Conservation (phyloP, 192 early-diverging fungal genomes). For the Rhizoclosmatium globosum region DNA sequence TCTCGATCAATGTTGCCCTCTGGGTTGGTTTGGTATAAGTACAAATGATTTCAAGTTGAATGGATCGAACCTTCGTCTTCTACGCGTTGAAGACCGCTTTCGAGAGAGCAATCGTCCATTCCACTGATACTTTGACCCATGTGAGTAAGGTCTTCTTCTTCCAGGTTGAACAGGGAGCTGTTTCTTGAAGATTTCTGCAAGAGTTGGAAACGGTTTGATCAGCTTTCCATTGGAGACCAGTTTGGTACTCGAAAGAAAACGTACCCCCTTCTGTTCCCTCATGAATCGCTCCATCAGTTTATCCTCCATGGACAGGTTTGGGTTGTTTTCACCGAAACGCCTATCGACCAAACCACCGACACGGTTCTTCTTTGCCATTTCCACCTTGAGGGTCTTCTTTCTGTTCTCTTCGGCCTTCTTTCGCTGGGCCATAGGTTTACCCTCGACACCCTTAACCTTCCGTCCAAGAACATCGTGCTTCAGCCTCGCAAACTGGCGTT, state of each 20-base stretch:
- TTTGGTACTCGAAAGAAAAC: slow-evolving; percentile 40
- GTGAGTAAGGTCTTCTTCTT: slow-evolving; percentile 87
- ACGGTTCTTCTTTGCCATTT: slow-evolving; percentile 75
- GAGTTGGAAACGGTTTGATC: neutral
- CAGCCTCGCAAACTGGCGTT: slow-evolving; percentile 77
- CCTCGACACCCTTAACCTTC: slow-evolving; percentile 80
- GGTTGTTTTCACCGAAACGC: slow-evolving; percentile 93
- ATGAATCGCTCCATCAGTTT: slow-evolving; percentile 96
- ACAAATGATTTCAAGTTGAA: neutral
- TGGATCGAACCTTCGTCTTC: slow-evolving; percentile 45
- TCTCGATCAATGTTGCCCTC: slow-evolving; percentile 68
- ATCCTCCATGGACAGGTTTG: slow-evolving; percentile 89
- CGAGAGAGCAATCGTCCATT: slow-evolving; percentile 82
- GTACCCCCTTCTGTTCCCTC: slow-evolving; percentile 66
- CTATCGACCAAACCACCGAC: slow-evolving; percentile 85
- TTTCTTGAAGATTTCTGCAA: slow-evolving; percentile 36
- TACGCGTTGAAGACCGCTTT: slow-evolving; percentile 69
- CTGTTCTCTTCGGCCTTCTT: slow-evolving; percentile 87
- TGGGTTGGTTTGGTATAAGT: neutral
- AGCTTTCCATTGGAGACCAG: slow-evolving; percentile 32
- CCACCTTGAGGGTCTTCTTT: slow-evolving; percentile 82
- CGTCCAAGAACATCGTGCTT: slow-evolving; percentile 88
- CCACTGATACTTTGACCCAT: slow-evolving; percentile 88
- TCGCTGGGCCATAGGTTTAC: slow-evolving; percentile 81
- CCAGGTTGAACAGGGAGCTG: slow-evolving; percentile 78